Evolutionary conservation across 2,329 filamentous ascomycete genomes (phyloP).

Genomic region (Phaeophleospora eucalypticola): DNA sequence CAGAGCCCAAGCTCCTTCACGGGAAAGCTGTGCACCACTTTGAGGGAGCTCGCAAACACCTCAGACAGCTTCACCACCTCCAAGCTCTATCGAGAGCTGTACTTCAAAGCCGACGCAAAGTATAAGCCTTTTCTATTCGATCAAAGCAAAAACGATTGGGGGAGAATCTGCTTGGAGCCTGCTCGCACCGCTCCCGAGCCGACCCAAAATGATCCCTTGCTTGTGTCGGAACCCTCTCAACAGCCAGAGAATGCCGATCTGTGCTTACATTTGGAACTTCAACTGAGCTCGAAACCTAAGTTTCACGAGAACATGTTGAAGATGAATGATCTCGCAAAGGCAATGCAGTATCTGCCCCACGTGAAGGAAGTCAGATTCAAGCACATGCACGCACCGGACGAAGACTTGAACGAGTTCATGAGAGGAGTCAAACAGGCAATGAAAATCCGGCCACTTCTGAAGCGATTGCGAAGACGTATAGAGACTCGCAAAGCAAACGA

Average conservation of each 20-base stretch:
- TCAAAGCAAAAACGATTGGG: slow-evolving; percentile 10
- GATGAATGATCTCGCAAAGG: slow-evolving; percentile 10
- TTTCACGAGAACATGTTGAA: background rate
- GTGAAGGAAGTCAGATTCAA: slow-evolving; percentile 8
- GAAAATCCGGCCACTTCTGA: slow-evolving; percentile 6
- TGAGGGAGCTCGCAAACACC: slow-evolving; percentile 3
- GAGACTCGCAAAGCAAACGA: background rate
- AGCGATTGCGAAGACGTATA: slow-evolving; percentile 2
- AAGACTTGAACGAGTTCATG: slow-evolving; percentile 9
- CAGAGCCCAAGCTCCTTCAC: slow-evolving; percentile 4
- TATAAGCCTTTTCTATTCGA: slow-evolving; percentile 12
- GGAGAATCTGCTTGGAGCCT: slow-evolving; percentile 6
- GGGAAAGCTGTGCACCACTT: slow-evolving; percentile 2
- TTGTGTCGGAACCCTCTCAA: background rate
- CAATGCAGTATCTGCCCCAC: slow-evolving; percentile 10
- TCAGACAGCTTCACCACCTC: slow-evolving; percentile 8
- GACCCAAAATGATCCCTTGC: background rate
- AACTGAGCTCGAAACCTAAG: slow-evolving; percentile 6
- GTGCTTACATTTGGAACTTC: slow-evolving; percentile 4
- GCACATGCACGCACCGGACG: slow-evolving; percentile 8
- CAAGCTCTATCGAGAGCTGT: slow-evolving; percentile 10
- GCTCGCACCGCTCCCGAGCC: background rate
- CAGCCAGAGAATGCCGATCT: background rate
- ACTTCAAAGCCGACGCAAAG: slow-evolving; percentile 3
- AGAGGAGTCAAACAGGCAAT: slow-evolving; percentile 3